Conservation (phyloP, 2,329 filamentous ascomycete genomes). For the Talaromyces sp. region DNA sequence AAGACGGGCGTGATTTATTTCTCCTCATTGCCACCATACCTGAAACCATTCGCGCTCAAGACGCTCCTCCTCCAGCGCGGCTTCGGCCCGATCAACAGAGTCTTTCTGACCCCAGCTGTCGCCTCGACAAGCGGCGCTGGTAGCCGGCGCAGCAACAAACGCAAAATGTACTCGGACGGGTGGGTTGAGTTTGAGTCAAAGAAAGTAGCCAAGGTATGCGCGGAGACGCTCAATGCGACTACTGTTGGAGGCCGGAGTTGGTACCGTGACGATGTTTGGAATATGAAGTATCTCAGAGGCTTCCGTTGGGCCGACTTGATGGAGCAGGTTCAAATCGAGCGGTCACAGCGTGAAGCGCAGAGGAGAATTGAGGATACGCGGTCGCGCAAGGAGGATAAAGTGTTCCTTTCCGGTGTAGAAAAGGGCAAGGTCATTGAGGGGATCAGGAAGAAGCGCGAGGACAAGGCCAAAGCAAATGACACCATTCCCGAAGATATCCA, state of each 20-base stretch:
- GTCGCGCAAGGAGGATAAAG: conserved; percentile 41
- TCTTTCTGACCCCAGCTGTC: conserved; percentile 40
- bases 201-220: conserved; percentile 41
- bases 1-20: conserved; percentile 43
- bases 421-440: conserved; percentile 37
- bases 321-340: conserved; percentile 41
- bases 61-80: conserved; percentile 36
- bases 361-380: conserved; percentile 39
- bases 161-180: conserved; percentile 42
- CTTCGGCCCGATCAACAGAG: conserved; percentile 38
- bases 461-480: conserved; percentile 30
- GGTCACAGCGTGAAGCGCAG: conserved; percentile 36
- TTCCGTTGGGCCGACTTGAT: conserved; percentile 43
- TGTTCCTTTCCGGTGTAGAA: conserved; percentile 40
- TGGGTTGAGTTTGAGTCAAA: conserved; percentile 47
- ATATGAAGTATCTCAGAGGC: conserved; percentile 42
- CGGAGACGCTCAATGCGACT: conserved; percentile 42
- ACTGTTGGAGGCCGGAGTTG: conserved; percentile 40
- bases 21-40: conserved; percentile 43
- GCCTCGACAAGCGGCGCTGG: conserved; percentile 18
- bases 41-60: conserved; percentile 45
- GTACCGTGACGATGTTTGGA: conserved; percentile 45
- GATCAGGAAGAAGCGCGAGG: conserved; percentile 41
- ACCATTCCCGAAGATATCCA: conserved; percentile 16
- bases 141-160: conserved; percentile 32